Evolutionary conservation across 176 grass and related monocot species (phyloP).

Genomic region (Oryza nivara): DNA sequence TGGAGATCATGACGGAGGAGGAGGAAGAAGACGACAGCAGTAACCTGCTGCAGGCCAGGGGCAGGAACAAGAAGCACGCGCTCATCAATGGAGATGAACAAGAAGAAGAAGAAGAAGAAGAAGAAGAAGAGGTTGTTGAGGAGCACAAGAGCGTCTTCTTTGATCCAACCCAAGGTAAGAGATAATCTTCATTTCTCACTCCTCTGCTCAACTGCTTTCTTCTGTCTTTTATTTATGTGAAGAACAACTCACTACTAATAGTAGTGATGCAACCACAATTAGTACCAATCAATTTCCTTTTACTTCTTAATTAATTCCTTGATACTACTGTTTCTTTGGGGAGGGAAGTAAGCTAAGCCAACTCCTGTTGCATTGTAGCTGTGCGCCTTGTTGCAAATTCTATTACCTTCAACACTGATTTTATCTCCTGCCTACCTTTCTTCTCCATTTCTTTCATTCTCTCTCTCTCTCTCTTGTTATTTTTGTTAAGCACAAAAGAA

Average conservation of each 20-base stretch:
- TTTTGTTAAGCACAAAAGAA: not conserved
- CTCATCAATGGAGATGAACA: not conserved
- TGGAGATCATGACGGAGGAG: constrained; percentile 36
- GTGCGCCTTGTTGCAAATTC: not conserved
- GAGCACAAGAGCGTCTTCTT: constrained; percentile 40
- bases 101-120: too few relatives aligned
- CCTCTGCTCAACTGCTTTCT: not conserved
- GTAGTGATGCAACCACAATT: too few relatives aligned
- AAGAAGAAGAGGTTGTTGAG: not conserved
- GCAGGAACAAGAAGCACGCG: constrained; percentile 29
- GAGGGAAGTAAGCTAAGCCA: too few relatives aligned
- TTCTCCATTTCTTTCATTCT: not conserved
- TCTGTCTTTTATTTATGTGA: not conserved
- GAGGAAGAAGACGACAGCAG: constrained; percentile 19
- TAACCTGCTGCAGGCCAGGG: constrained; percentile 45
- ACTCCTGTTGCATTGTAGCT: not conserved
- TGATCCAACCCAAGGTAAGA: constrained; percentile 58
- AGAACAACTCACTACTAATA: too few relatives aligned
- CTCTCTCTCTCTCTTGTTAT: too few relatives aligned
- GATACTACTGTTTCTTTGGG: too few relatives aligned
- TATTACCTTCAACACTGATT: not conserved
- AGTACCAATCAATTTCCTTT: too few relatives aligned
- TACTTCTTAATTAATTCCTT: not conserved
- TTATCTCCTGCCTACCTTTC: not conserved
- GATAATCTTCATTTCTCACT: not conserved